Evolutionary conservation across 108 stramenopile species (phyloP).

Genomic region (Cylindrotheca closterium): DNA sequence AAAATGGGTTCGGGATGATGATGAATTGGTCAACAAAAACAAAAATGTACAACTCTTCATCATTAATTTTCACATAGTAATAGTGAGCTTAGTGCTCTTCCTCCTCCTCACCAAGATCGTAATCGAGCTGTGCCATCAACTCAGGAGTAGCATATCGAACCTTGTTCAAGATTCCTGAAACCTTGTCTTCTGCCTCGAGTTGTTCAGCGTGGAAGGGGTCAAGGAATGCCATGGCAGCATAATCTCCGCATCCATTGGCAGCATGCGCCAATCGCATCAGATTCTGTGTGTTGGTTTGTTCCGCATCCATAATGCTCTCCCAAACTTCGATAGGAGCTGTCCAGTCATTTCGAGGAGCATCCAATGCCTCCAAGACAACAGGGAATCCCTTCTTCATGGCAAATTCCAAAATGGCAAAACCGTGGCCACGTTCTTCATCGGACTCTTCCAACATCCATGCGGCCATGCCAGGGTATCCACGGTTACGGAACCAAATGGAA

Average conservation of each 20-base stretch:
- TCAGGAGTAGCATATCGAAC: slow-evolving; percentile 24
- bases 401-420: slow-evolving; percentile 26
- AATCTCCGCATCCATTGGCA: slow-evolving; percentile 24
- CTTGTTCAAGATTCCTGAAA: slow-evolving; percentile 26
- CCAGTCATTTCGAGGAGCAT: slow-evolving; percentile 30
- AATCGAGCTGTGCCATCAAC: slow-evolving; percentile 27
- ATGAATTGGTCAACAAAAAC: no score
- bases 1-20: no score
- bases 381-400: slow-evolving; percentile 21
- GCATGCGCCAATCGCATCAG: slow-evolving; percentile 25
- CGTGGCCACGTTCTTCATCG: slow-evolving; percentile 36
- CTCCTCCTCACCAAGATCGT: slow-evolving; percentile 22
- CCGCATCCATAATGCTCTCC: slow-evolving; percentile 21
- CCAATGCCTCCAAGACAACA: slow-evolving; percentile 15
- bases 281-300: slow-evolving; percentile 27
- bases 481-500: slow-evolving; percentile 29
- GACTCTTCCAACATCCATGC: slow-evolving; percentile 35
- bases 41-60: no score
- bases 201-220: slow-evolving; percentile 36
- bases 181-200: slow-evolving; percentile 35
- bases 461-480: slow-evolving; percentile 30
- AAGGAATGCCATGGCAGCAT: slow-evolving; percentile 23
- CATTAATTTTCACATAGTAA: no score
- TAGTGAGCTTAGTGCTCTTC: slow-evolving; percentile 2
- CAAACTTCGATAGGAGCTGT: slow-evolving; percentile 22